Base-by-base conservation (phyloP, 768 basidiomycete genomes). In the Amanita rubescens region DNA sequence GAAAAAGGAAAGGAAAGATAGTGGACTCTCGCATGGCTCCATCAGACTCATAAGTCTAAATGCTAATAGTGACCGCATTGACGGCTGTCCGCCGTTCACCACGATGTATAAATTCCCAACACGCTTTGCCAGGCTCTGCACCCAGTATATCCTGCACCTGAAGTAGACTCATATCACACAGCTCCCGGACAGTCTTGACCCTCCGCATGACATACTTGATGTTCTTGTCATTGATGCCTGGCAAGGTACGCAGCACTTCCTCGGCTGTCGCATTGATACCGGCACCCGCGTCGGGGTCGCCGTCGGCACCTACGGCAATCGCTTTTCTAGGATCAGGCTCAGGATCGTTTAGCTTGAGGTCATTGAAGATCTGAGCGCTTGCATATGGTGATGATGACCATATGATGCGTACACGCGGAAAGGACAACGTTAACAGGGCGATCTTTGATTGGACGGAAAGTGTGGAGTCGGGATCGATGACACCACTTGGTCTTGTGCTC, bases 311-410 rank as follows among this genome's bases (percentile, higher is more conserved):
- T 19, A 93, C 75, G 2, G 82, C 69, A 37, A 93, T 81, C 0
- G 96, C 94, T 38, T 79, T 79, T 12, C 71, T 62, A 8, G 84
- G 78, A 57, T 95, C 87, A 0, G 96, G 96, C 64, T 99, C 92
- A 0, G 80, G 69, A 43, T 80, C 79, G 60, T 86, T 84, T 30
- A 70, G 57, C 63, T 99, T 99, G 32, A 99, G 82, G 63, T 97
- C 96, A 44, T 80, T 81, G 74, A 98, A 94, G 53, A 98, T 93
- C 54, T 93, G 87, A 0, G 91, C 79, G 0, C 92, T 94, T 17
- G 89, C 87, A 62, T 93, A 90, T 0, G 96, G 91, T 0, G 94
- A 97, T 1, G 94, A 94, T 0, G 94, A 94, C 96, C 96, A 98
- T 65, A 99, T 90, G 63, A 97, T 89, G 41, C 92, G 84, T 2